These are phyloP conservation scores for Datisca glomerata DNA, from an alignment of 306 rosid genomes.

Conservation along the genomic window DNA sequence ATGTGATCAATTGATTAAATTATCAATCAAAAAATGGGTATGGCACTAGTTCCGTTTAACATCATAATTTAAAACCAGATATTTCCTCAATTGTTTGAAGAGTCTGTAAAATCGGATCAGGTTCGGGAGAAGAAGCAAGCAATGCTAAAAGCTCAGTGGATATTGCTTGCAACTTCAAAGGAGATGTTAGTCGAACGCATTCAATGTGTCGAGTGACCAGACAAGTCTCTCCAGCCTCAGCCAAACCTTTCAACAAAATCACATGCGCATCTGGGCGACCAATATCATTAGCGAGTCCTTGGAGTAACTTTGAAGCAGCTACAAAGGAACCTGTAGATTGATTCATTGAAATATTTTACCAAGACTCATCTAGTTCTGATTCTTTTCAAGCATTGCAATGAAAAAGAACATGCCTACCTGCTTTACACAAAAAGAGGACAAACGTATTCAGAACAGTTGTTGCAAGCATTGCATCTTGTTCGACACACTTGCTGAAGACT, in stretches of 20 bases:
- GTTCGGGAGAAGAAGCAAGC: conserved; percentile 46
- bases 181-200: conserved; percentile 39
- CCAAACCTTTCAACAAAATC: conserved; percentile 47
- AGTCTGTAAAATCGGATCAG: conserved; percentile 36
- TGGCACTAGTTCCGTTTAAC: too few relatives aligned
- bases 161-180: conserved; percentile 36
- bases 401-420: conserved; percentile 41
- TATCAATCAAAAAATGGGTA: too few relatives aligned
- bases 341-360: too few relatives aligned
- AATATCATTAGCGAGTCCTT: conserved; percentile 27
- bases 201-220: conserved; percentile 50
- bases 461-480: conserved; percentile 50
- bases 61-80: background rate
- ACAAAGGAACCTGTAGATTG: conserved; percentile 46
- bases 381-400: background rate
- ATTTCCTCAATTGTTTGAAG: conserved; percentile 35
- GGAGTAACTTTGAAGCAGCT: conserved; percentile 58
- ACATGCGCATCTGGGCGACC: conserved; percentile 40
- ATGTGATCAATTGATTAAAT: too few relatives aligned
- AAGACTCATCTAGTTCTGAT: background rate
- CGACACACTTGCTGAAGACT: conserved; percentile 36
- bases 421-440: conserved; percentile 40
- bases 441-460: conserved; percentile 35
- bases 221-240: conserved; percentile 41
- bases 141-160: conserved; percentile 42